These are phyloP conservation scores for Trichaptum fuscoviolaceum DNA, from an alignment of 768 basidiomycete genomes.

Conservation along the genomic window DNA sequence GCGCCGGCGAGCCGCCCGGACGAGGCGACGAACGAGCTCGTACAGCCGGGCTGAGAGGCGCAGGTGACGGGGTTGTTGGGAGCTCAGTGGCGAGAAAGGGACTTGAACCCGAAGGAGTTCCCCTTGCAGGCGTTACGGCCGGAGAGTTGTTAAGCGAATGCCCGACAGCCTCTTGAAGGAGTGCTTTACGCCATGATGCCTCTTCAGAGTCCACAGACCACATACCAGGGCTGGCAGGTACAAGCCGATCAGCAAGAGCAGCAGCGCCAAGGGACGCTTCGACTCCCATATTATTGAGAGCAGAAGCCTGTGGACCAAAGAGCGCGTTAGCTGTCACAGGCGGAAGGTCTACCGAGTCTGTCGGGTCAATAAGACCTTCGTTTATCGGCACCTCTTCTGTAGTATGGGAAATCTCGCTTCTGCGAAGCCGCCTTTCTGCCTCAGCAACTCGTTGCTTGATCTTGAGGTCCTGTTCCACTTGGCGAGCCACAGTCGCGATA, in stretches of 20 bases:
- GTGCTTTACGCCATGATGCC: constrained; percentile 69
- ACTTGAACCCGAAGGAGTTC: constrained; percentile 9
- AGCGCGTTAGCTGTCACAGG: constrained; percentile 63
- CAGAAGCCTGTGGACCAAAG: constrained; percentile 72
- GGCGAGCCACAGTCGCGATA: constrained; percentile 61
- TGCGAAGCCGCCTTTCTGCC: constrained; percentile 34
- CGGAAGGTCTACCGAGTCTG: constrained; percentile 77
- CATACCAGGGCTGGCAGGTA: constrained; percentile 55
- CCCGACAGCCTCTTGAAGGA: constrained; percentile 74
- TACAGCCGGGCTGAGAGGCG: constrained; percentile 14
- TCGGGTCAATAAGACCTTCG: constrained; percentile 73
- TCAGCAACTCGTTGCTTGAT: constrained; percentile 39
- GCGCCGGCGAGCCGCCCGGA: constrained; percentile 2
- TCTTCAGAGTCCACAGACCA: constrained; percentile 51
- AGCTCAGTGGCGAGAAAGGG: constrained; percentile 34
- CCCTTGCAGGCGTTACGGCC: constrained; percentile 35
- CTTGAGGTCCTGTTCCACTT: constrained; percentile 70
- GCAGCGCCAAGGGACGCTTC: constrained; percentile 73
- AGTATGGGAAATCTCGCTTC: constrained; percentile 25
- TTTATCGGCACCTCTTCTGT: constrained; percentile 19
- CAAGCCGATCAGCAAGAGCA: constrained; percentile 67
- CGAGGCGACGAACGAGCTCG: background rate
- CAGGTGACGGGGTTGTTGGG: constrained; percentile 18
- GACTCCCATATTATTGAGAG: constrained; percentile 65
- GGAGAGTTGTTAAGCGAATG: constrained; percentile 62